Evolutionary conservation across 345 rosid genomes (phyloP).

Genomic region (Rubroshorea leprosula): DNA sequence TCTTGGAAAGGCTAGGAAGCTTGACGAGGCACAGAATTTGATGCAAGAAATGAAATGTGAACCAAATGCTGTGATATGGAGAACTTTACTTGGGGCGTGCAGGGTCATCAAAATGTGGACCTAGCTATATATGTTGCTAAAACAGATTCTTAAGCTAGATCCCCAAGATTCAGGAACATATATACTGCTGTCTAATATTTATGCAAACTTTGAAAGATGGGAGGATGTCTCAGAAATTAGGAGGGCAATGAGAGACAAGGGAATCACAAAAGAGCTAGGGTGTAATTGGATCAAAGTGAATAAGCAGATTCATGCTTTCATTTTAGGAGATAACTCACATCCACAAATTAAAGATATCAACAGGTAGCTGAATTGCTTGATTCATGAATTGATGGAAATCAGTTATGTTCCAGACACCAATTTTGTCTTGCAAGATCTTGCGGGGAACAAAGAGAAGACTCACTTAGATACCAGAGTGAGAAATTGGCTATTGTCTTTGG

Average conservation of each 20-base stretch:
- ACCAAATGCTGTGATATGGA: slow-evolving; percentile 57
- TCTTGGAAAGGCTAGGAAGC: slow-evolving; percentile 56
- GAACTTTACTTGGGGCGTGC: slow-evolving; percentile 51
- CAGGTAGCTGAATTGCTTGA: slow-evolving; percentile 23
- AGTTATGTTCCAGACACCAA: slow-evolving; percentile 53
- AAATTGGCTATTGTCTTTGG: slow-evolving; percentile 54
- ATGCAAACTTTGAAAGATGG: slow-evolving; percentile 51
- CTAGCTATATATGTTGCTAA: slow-evolving; percentile 46
- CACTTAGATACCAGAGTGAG: slow-evolving; percentile 48
- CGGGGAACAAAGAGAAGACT: slow-evolving; percentile 49
- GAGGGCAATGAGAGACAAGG: slow-evolving; percentile 35
- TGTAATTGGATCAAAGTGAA: slow-evolving; percentile 63
- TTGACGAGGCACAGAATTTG: slow-evolving; percentile 40
- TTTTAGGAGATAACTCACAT: slow-evolving; percentile 45
- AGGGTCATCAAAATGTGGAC: slow-evolving; percentile 44
- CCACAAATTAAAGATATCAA: slow-evolving; percentile 39
- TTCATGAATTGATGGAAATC: slow-evolving; percentile 27
- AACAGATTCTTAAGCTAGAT: slow-evolving; percentile 41
- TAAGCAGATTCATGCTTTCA: slow-evolving; percentile 51
- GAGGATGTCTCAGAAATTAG: slow-evolving; percentile 40
- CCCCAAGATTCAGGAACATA: slow-evolving; percentile 55
- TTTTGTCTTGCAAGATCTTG: slow-evolving; percentile 51
- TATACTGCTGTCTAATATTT: slow-evolving; percentile 48
- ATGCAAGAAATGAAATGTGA: slow-evolving; percentile 42
- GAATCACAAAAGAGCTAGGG: slow-evolving; percentile 50